Conservation (phyloP, 225 moss, liverwort and hornwort species). For the Polytrichum formosum region DNA sequence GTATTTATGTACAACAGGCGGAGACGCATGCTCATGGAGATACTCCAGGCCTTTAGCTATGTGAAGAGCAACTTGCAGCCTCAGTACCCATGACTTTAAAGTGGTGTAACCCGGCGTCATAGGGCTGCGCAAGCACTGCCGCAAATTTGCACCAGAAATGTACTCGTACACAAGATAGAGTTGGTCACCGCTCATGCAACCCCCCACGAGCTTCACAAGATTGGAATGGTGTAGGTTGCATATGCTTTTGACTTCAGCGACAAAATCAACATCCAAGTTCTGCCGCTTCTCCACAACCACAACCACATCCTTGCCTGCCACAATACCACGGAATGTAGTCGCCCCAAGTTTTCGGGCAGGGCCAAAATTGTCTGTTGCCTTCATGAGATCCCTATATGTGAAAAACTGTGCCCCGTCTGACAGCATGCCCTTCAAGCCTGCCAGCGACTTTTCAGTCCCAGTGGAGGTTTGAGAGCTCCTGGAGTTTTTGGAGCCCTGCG, state of each 20-base stretch:
- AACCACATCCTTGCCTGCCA: conserved; percentile 49
- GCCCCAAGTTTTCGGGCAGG: conserved; percentile 48
- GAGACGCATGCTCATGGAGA: conserved; percentile 62
- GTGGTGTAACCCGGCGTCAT: conserved; percentile 52
- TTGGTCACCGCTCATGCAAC: conserved; percentile 67
- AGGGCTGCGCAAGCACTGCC: conserved; percentile 67
- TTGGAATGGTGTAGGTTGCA: conserved; percentile 79
- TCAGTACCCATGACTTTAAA: conserved; percentile 59
- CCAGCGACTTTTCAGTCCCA: conserved; percentile 46
- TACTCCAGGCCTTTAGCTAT: conserved; percentile 89
- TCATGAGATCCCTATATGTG: conserved; percentile 64
- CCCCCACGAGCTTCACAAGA: conserved; percentile 68
- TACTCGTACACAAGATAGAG: conserved; percentile 71
- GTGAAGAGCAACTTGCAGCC: conserved; percentile 75
- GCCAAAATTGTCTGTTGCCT: conserved; percentile 79
- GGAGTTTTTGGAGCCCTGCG: conserved; percentile 34
- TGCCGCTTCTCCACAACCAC: conserved; percentile 65
- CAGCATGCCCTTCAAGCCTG: conserved; percentile 59
- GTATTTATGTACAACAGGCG: conserved; percentile 75
- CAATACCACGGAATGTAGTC: conserved; percentile 61
- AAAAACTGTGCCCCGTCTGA: conserved; percentile 76
- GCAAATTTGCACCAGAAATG: conserved; percentile 55
- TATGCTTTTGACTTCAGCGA: conserved; percentile 64
- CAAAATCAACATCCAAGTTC: conserved; percentile 52
- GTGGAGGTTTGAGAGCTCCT: conserved; percentile 41